Conservation (phyloP, 116 monocot species). For the Papilionanthe hybrid region DNA sequence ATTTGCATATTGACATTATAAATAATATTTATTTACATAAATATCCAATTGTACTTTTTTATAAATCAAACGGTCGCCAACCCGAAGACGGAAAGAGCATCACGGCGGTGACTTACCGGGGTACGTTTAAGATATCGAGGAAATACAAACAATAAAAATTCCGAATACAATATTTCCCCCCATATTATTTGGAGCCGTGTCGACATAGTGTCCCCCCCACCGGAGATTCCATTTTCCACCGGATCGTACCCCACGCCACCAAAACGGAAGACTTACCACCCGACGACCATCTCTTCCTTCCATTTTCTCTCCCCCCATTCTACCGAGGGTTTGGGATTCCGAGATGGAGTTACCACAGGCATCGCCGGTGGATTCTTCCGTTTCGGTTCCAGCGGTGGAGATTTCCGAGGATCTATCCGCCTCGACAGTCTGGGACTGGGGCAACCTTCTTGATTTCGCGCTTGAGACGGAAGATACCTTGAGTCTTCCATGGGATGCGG, state of each 20-base stretch:
- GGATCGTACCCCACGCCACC: neutral
- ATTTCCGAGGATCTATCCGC: neutral
- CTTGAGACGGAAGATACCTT: conserved; percentile 39
- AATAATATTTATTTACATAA: too few relatives aligned
- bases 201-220: too few relatives aligned
- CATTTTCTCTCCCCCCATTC: neutral
- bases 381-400: neutral
- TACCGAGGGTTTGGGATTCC: conserved; percentile 13
- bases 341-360: conserved; percentile 9
- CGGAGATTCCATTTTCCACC: too few relatives aligned
- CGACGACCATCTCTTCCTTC: neutral
- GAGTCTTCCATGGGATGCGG: conserved; percentile 23
- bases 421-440: conserved; percentile 53
- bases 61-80: too few relatives aligned
- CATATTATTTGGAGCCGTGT: too few relatives aligned
- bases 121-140: too few relatives aligned
- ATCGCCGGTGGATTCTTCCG: neutral
- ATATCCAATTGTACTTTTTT: too few relatives aligned
- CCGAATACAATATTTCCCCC: too few relatives aligned
- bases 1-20: too few relatives aligned
- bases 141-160: too few relatives aligned
- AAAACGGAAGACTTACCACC: neutral
- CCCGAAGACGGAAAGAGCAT: too few relatives aligned
- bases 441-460: conserved; percentile 50
- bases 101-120: too few relatives aligned